Percentiles rank a stretch among this genome's conserved stretches.
These are phyloP conservation scores for Athelia sp. DNA, from an alignment of 1,284 basidiomycete genomes.

Conservation along the genomic window DNA sequence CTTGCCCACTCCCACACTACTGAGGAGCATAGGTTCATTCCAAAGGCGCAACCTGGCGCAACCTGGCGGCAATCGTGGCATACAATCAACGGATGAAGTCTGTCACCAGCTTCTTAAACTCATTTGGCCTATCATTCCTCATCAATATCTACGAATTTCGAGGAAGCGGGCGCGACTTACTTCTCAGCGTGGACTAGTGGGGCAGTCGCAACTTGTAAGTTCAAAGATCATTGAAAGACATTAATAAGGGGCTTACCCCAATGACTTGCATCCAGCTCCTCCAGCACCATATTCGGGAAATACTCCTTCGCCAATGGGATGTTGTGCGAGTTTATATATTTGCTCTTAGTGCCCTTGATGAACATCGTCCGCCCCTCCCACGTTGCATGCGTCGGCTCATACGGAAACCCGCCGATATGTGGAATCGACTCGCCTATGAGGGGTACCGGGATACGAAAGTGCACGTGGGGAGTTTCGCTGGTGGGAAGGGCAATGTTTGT, in stretches of 20 bases:
- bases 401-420: slow-evolving; percentile 75
- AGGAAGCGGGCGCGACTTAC: slow-evolving; percentile 26
- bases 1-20: no score
- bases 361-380: slow-evolving; percentile 70
- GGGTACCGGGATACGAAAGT: slow-evolving; percentile 71
- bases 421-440: slow-evolving; percentile 58
- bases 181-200: slow-evolving; percentile 53
- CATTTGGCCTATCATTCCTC: slow-evolving; percentile 33
- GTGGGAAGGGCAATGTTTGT: slow-evolving; percentile 62
- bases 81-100: slow-evolving; percentile 39
- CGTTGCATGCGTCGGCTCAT: slow-evolving; percentile 45
- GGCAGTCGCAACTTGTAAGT: neutral
- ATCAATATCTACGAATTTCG: neutral
- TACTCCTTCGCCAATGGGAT: slow-evolving; percentile 52
- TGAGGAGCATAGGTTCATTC: no score
- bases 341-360: slow-evolving; percentile 78
- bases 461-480: slow-evolving; percentile 32
- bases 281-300: slow-evolving; percentile 61
- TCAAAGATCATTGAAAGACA: no score
- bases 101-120: slow-evolving; percentile 38
- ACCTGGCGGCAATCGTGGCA: no score
- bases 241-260: slow-evolving; percentile 68
- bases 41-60: no score
- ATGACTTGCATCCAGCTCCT: slow-evolving; percentile 56
- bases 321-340: slow-evolving; percentile 71